These are phyloP conservation scores for Cryptosporidium baileyi DNA, from an alignment of 169 alveolate genomes.

Conservation along the genomic window DNA sequence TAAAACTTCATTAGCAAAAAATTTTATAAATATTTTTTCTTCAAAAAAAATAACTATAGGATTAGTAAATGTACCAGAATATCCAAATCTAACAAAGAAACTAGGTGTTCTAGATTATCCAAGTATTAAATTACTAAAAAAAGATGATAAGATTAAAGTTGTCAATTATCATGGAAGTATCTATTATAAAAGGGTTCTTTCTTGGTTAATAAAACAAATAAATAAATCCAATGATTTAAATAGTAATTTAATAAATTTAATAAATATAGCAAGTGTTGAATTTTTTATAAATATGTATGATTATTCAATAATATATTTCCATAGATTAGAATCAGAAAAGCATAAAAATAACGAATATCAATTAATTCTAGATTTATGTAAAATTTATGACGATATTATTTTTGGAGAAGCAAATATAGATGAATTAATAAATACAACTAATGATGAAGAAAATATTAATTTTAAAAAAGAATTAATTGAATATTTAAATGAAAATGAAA, in stretches of 20 bases:
- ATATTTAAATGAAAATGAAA: neutral
- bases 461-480: neutral
- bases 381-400: slow-evolving; percentile 32
- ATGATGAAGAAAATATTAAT: neutral
- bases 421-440: neutral
- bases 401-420: slow-evolving; percentile 26
- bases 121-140: slow-evolving; percentile 13
- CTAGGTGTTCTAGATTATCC: slow-evolving; percentile 60
- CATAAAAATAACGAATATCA: slow-evolving; percentile 14
- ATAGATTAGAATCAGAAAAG: neutral
- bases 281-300: slow-evolving; percentile 11
- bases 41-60: slow-evolving; percentile 38
- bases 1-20: neutral
- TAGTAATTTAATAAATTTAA: neutral
- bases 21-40: neutral
- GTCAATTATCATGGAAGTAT: slow-evolving; percentile 33
- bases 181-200: slow-evolving; percentile 2
- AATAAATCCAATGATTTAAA: neutral
- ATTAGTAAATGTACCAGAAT: slow-evolving; percentile 42
- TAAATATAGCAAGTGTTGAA: neutral
- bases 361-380: neutral
- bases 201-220: slow-evolving; percentile 42
- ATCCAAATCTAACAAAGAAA: slow-evolving; percentile 19
- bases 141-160: neutral
- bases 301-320: slow-evolving; percentile 11